These are phyloP conservation scores for Sporothrix sp. DNA, from an alignment of 2,329 filamentous ascomycete genomes.

Conservation along the genomic window DNA sequence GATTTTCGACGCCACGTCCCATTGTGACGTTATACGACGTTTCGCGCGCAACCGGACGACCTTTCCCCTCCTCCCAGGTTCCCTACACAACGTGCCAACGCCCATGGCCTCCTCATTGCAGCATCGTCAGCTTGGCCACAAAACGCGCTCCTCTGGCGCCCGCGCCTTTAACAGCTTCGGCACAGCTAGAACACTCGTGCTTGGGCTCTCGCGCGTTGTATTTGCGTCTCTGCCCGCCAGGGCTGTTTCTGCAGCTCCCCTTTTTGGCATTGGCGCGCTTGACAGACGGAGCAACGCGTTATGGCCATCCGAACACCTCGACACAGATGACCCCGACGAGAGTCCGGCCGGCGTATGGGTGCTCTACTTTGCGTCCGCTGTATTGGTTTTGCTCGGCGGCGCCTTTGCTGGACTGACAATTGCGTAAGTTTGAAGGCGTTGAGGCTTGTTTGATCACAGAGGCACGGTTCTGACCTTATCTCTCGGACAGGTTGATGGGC, in stretches of 20 bases:
- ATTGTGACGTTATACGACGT: no score
- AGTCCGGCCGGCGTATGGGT: conserved; percentile 65
- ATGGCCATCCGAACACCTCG: conserved; percentile 21
- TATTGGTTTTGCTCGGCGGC: conserved; percentile 77
- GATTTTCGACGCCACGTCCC: no score
- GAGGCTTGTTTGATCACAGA: background rate
- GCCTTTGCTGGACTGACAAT: conserved; percentile 93
- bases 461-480: background rate
- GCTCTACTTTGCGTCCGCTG: conserved; percentile 67
- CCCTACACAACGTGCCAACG: background rate
- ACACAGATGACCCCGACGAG: conserved; percentile 39
- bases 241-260: conserved; percentile 31
- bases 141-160: background rate
- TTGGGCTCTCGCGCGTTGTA: conserved; percentile 43
- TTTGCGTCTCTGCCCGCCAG: conserved; percentile 39
- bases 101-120: conserved; percentile 10
- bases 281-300: background rate
- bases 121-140: background rate
- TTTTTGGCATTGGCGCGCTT: conserved; percentile 22
- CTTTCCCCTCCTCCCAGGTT: background rate
- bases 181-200: conserved; percentile 35
- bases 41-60: no score
- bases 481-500: conserved; percentile 42
- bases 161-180: conserved; percentile 24
- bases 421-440: no score